These are phyloP conservation scores for Colletotrichum australisinense DNA, from an alignment of 2,329 filamentous ascomycete genomes.

Conservation along the genomic window DNA sequence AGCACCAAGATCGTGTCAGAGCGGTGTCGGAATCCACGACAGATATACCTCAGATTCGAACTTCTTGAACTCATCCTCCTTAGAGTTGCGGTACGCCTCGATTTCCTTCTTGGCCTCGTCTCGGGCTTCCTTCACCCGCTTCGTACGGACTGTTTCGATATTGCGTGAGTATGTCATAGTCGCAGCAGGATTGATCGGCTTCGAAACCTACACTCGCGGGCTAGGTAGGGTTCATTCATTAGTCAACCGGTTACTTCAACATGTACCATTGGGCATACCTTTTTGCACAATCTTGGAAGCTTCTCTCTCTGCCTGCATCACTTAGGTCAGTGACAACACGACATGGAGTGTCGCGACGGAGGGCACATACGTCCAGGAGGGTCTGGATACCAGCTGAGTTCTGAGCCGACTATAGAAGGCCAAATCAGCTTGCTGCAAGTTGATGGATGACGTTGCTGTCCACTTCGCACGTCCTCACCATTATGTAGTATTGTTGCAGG, in stretches of 20 bases:
- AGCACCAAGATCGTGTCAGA: neutral
- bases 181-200: conserved; percentile 23
- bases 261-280: conserved; percentile 64
- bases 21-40: neutral
- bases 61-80: conserved; percentile 94
- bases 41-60: conserved; percentile 78
- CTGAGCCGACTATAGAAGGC: conserved; percentile 81
- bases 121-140: conserved; percentile 95
- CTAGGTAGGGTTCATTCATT: conserved; percentile 53
- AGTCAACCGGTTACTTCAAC: neutral
- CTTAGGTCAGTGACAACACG: conserved; percentile 2
- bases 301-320: conserved; percentile 88
- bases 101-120: conserved; percentile 98
- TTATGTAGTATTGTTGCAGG: conserved; percentile 4
- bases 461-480: conserved; percentile 20
- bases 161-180: conserved; percentile 16
- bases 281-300: conserved; percentile 99
- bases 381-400: conserved; percentile 99
- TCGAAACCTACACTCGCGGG: conserved; percentile 82
- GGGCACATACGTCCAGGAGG: conserved; percentile 87
- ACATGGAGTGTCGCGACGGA: neutral
- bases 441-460: neutral
- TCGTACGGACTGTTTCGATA: conserved; percentile 73
- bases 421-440: conserved; percentile 15
- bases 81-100: conserved; percentile 87